Base-by-base conservation (phyloP, 2,329 filamentous ascomycete genomes). In the Pseudopyricularia cyperi region DNA sequence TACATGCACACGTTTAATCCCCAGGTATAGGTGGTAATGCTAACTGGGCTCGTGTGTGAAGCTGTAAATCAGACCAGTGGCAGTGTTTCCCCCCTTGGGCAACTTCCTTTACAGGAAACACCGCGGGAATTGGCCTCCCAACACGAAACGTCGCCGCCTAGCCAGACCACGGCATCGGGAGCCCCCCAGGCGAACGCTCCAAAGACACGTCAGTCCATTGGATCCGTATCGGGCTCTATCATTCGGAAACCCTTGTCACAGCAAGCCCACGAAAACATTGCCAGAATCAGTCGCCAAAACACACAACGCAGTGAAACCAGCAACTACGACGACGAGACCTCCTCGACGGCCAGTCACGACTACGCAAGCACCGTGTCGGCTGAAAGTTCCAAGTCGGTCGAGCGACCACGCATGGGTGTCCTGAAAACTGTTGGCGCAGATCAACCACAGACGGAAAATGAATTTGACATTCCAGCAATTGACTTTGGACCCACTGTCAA, bases 401-500 rank as follows among this genome's bases (percentile, higher is more conserved):
- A 88, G 53, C 79, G 77, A 54, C 85, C 86, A 15, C 78, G 91
- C 56, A 85, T 86, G 56, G 90, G 90, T 48, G 82, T 90, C 7
- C 71, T 91, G 63, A 89, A 85, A 63, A 89, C 85, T 1, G 82
- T 90, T 11, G 89, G 88, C 4, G 71, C 72, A n/a, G 60, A 62
- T 3, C 67, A 51, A 28, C 59, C 46, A 12, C 42, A 52, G 54
- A 53, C 42, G 54, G 30, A 35, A 54, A 50, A 63, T 0, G 62
- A 70, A 14, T 72, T 77, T 24, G 74, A 80, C 53, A 81, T 95
- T 55, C 87, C 88, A 1, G 69, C 76, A 4, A 79, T 95, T 56
- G 83, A 96, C 64, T 96, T 96, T 67, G 91, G 91, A 0, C 88
- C 84, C 6, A 95, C 90, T 0, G 70, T 87, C 59, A 83, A 85